These are phyloP conservation scores for Phellopilus nigrolimitatus DNA, from an alignment of 1,284 basidiomycete species.

Conservation along the genomic window DNA sequence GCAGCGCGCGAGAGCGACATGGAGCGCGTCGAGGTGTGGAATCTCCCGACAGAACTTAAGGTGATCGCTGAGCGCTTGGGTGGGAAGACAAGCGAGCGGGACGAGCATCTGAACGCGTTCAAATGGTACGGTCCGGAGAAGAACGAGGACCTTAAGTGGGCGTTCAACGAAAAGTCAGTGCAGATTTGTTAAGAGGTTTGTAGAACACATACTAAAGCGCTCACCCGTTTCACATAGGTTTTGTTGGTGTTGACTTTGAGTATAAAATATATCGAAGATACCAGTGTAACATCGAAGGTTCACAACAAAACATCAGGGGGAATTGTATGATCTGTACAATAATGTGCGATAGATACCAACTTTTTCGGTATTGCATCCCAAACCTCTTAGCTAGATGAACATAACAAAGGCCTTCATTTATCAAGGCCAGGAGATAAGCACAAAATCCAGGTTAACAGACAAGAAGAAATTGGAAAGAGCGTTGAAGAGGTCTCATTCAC, in stretches of 20 bases:
- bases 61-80: slow-evolving; percentile 32
- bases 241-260: slow-evolving; percentile 9
- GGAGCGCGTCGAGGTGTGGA: slow-evolving; percentile 52
- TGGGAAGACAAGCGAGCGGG: slow-evolving; percentile 36
- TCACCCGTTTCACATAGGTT: slow-evolving; percentile 4
- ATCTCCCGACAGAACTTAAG: slow-evolving; percentile 36
- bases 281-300: no score
- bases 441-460: no score
- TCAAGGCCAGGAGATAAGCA: no score
- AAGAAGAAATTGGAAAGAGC: no score
- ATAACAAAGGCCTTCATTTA: no score
- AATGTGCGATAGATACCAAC: no score
- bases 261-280: no score
- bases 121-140: slow-evolving; percentile 52
- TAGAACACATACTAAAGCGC: neutral
- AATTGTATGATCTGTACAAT: no score
- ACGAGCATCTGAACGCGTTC: slow-evolving; percentile 47
- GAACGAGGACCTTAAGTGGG: slow-evolving; percentile 41
- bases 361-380: no score
- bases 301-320: no score
- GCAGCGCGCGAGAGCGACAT: slow-evolving; percentile 38
- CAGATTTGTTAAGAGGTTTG: neutral
- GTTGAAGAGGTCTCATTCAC: no score
- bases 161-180: slow-evolving; percentile 41
- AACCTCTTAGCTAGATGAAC: no score